Conservation (phyloP, 108 stramenopile species). For the Cyclotella sp. region DNA sequence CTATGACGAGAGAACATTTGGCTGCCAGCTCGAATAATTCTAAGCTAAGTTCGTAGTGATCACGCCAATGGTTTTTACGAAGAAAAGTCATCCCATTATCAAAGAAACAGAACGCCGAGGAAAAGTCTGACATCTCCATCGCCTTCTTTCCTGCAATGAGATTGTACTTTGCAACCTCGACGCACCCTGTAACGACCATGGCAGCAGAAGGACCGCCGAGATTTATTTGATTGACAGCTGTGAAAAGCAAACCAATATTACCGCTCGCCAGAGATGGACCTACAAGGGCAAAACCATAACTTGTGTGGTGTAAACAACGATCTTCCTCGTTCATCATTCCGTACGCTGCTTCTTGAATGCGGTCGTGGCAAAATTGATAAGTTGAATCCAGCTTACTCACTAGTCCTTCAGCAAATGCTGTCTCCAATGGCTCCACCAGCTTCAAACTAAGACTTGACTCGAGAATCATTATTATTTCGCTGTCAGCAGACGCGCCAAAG, state of each 20-base stretch:
- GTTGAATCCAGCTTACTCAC: neutral
- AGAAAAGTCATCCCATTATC: neutral
- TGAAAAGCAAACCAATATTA: constrained; percentile 5
- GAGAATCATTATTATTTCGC: constrained; percentile 2
- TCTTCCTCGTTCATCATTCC: constrained; percentile 22
- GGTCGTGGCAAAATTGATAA: constrained; percentile 28
- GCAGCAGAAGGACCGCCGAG: constrained; percentile 6
- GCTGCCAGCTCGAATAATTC: constrained; percentile 15
- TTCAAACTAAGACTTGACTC: constrained; percentile 4
- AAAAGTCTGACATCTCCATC: constrained; percentile 28
- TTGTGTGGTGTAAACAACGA: constrained; percentile 4
- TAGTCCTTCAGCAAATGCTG: constrained; percentile 20
- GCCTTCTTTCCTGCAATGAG: constrained; percentile 28
- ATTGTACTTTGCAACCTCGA: constrained; percentile 13
- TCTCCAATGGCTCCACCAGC: constrained; percentile 3
- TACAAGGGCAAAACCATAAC: constrained; percentile 14
- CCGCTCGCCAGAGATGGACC: neutral
- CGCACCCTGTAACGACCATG: neutral
- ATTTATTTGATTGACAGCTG: constrained; percentile 22
- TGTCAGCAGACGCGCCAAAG: constrained; percentile 8
- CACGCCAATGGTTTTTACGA: too few relatives aligned
- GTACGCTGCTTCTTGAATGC: constrained; percentile 38
- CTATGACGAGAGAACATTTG: constrained; percentile 11
- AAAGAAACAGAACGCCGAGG: constrained; percentile 9
- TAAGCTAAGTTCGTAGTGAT: too few relatives aligned